Evolutionary conservation across 2,329 filamentous ascomycete genomes (phyloP).

Genomic region (Nothomitra cinnamomea): DNA sequence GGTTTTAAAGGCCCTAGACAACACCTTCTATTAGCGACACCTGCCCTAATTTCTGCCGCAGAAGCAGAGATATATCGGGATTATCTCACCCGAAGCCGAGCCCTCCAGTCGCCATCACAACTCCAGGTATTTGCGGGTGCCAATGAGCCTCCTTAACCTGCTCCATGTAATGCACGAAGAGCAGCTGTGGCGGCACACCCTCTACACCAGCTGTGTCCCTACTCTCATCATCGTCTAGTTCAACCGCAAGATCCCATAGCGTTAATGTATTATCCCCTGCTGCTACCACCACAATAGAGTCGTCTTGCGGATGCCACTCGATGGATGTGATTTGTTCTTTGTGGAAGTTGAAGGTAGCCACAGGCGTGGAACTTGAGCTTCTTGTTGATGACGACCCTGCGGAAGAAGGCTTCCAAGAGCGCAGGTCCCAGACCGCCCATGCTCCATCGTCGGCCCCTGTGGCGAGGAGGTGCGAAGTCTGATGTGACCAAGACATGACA

Average conservation of each 20-base stretch:
- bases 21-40: slow-evolving; percentile 1
- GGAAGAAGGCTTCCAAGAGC: slow-evolving; percentile 68
- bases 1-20: slow-evolving; percentile 4
- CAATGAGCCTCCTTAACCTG: slow-evolving; percentile 93
- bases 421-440: slow-evolving; percentile 92
- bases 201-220: slow-evolving; percentile 72
- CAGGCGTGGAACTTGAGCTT: slow-evolving; percentile 39
- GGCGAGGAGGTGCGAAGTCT: slow-evolving; percentile 77
- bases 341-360: slow-evolving; percentile 92
- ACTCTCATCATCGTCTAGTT: slow-evolving; percentile 93
- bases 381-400: slow-evolving; percentile 27
- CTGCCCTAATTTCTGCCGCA: neutral
- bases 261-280: slow-evolving; percentile 89
- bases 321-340: slow-evolving; percentile 91
- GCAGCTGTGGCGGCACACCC: slow-evolving; percentile 81
- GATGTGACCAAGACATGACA: slow-evolving; percentile 85
- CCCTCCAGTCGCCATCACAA: slow-evolving; percentile 76
- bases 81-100: slow-evolving; percentile 51
- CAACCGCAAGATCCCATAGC: slow-evolving; percentile 90
- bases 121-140: slow-evolving; percentile 90
- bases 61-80: neutral
- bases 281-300: slow-evolving; percentile 85
- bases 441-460: slow-evolving; percentile 85
- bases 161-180: slow-evolving; percentile 95
- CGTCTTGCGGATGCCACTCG: slow-evolving; percentile 95